Base-by-base conservation (phyloP, 352 stramenopile genomes). In the Phytophthora aleatoria region DNA sequence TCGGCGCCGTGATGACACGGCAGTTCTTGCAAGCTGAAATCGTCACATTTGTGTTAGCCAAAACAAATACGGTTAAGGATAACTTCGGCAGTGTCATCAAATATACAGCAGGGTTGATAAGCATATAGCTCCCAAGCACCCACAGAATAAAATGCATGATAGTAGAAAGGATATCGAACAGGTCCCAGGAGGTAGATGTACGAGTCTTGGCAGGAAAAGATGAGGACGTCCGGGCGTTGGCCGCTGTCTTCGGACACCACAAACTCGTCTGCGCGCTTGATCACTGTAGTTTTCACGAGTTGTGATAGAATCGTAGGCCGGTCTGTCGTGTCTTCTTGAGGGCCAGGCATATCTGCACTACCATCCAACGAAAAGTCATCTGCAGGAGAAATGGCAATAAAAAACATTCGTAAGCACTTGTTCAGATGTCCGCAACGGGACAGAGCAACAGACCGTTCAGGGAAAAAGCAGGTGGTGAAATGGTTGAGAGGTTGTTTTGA, bases 151-250 rank as follows among this genome's bases (percentile, higher is more conserved):
- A 33, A 9, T 36, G 50, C 12, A 27, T 42, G 28, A 28, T 51
- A 39, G 39, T 52, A 62, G 53, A 75, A 71, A 90, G 77, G 83
- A 91, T 91, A 91, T 90, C 96, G 91, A 79, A 98, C 92, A 38
- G 92, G 89, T 56, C 95, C 91, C 31, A 99, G 81, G 13, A 98
- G 79, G 79, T 98, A 99, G 70, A 99, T 94, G 71, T 95, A 96
- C 42, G 91, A 84, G 72, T 98, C 93, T 45, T 95, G 90, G 71
- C 96, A 99, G 54, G 93, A 94, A 43, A 96, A 92, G 20, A 99
- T 91, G 67, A 87, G 70, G 45, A 93, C 49, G 58, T 95, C 86
- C 16, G 78, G 83, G 42, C 71, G 67, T 48, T 83, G 72, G 16
- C 56, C 63, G 24, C 30, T 54, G 20, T 67, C 65, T 15, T 67